Evolutionary conservation across 495 filamentous ascomycete species (phyloP).

Genomic region (Penicillium ucsense): DNA sequence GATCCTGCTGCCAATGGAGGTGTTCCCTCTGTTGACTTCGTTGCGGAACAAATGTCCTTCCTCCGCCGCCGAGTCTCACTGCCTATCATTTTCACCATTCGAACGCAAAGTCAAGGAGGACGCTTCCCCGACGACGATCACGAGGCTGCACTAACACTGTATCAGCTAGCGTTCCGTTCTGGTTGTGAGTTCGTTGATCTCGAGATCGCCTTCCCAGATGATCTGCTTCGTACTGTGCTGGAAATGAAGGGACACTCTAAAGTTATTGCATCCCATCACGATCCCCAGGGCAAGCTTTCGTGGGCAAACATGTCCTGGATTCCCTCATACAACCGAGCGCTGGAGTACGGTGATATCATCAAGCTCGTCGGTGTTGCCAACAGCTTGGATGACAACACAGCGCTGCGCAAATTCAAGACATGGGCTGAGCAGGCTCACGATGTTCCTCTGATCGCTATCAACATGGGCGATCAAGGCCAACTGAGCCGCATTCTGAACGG

Average conservation of each 20-base stretch:
- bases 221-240: conserved; percentile 56
- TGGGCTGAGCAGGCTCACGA: conserved; percentile 63
- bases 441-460: conserved; percentile 82
- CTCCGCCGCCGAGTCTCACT: conserved; percentile 66
- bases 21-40: conserved; percentile 59
- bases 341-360: conserved; percentile 82
- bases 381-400: conserved; percentile 73
- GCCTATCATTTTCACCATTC: conserved; percentile 88
- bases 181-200: conserved; percentile 90
- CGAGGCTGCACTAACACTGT: conserved; percentile 60
- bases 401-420: conserved; percentile 70
- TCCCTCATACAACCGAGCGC: conserved; percentile 72
- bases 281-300: conserved; percentile 65
- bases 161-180: conserved; percentile 66
- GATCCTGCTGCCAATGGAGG: conserved; percentile 53
- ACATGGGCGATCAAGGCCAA: conserved; percentile 87
- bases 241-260: conserved; percentile 60
- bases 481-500: conserved; percentile 80
- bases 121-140: conserved; percentile 72
- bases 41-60: conserved; percentile 72
- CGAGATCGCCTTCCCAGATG: conserved; percentile 77
- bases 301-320: conserved; percentile 90
- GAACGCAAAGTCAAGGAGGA: conserved; percentile 79
- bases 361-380: conserved; percentile 86
- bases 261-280: conserved; percentile 94